Evolutionary conservation across 2,329 filamentous ascomycete genomes (phyloP), one percentile per base, ranked within the genome.

Genomic region (Chrysoporthe austroafricana): DNA sequence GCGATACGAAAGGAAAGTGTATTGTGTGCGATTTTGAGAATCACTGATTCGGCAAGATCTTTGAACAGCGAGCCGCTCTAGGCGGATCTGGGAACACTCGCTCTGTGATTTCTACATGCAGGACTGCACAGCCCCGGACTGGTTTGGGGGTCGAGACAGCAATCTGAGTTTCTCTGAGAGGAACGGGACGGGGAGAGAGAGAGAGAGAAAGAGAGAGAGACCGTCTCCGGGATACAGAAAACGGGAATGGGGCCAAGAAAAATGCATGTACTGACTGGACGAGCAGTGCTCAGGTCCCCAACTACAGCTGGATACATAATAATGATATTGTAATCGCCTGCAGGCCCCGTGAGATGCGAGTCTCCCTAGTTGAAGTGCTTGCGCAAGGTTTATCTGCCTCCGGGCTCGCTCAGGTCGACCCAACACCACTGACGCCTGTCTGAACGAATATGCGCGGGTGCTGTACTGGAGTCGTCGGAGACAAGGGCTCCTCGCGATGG

Each of bases 281-380:
- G 57, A 60, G 57, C 57, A 60, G 57, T 60, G 57, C 57, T 60
- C 57, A 43, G 57, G 21, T 32, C 14, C n/a, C 57, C 57, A 13
- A 13, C 18, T 14, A 42, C 56, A 60, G 42, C 21, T 43, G 36
- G 42, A 43, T n/a, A 21, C 36, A 60, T 44, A n/a, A n/a, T 60
- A 58, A 39, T 42, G 34, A 58, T 39, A 54, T 54, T 54, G 9
- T 54, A 54, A 54, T 54, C 50, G 50, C 50, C 50, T 32, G 50
- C 32, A 11, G 16, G 7, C 11, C 50, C 32, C 13, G 50, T 14
- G 16, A 16, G 13, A 54, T 32, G 50, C 13, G 21, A 14, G 1
- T 54, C 13, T 54, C 50, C 32, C 21, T 54, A 26, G 11, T 52
- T 52, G 21, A 13, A 32, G 21, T 52, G 16, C 8, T 9, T 26